These are phyloP conservation scores for Curvularia sp. DNA, from an alignment of 2,329 filamentous ascomycete genomes.

Conservation along the genomic window DNA sequence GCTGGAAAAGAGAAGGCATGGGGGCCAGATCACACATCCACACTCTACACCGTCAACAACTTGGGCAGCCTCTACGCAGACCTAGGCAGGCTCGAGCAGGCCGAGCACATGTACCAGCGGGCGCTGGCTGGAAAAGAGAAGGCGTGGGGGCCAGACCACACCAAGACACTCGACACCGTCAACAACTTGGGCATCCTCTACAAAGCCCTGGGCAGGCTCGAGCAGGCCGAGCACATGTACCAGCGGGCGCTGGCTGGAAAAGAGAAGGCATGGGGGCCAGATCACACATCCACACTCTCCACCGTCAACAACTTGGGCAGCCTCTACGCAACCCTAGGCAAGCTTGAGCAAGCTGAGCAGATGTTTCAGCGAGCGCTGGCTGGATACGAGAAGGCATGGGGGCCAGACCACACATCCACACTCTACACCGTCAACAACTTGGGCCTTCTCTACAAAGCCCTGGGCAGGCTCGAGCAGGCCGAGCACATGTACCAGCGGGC, in stretches of 20 bases:
- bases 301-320: conserved; percentile 12
- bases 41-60: conserved; percentile 15
- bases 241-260: conserved; percentile 9
- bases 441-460: conserved; percentile 2
- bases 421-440: conserved; percentile 13
- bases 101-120: conserved; percentile 21
- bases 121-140: conserved; percentile 29
- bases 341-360: conserved; percentile 14
- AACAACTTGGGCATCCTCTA: conserved; percentile 14
- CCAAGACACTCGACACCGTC: conserved; percentile 23
- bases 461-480: conserved; percentile 7
- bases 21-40: conserved; percentile 23
- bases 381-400: conserved; percentile 23
- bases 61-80: conserved; percentile 7
- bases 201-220: conserved; percentile 1
- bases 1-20: conserved; percentile 21
- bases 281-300: conserved; percentile 26
- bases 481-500: conserved; percentile 13
- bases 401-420: conserved; percentile 26
- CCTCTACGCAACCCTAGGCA: conserved; percentile 10
- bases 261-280: conserved; percentile 22
- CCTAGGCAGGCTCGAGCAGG: conserved; percentile 8
- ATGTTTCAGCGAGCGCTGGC: conserved; percentile 24
- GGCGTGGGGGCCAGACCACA: conserved; percentile 17
- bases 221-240: conserved; percentile 12